These are phyloP conservation scores for Cinnamomum chago DNA, from an alignment of 164 flowering plant genomes.

Conservation along the genomic window DNA sequence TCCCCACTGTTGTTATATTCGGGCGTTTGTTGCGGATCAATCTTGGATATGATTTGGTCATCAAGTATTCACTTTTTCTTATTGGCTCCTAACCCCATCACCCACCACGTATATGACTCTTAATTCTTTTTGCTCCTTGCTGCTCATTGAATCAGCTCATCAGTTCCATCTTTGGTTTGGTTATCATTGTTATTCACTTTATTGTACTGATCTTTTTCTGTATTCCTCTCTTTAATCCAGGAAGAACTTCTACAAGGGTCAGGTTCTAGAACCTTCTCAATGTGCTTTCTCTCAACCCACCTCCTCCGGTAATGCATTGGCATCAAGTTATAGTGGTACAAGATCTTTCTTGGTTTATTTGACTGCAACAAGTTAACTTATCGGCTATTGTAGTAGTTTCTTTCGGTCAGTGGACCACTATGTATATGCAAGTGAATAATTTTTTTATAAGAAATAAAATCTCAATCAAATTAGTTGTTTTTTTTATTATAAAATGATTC, in stretches of 20 bases:
- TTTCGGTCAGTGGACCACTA: neutral
- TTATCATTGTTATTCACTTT: neutral
- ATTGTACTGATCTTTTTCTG: neutral
- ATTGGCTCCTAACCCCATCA: neutral
- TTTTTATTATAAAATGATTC: neutral
- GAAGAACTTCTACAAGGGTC: conserved; percentile 53
- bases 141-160: neutral
- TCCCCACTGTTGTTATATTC: no score
- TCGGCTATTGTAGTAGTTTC: neutral
- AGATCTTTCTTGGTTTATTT: conserved; percentile 55
- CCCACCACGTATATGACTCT: neutral
- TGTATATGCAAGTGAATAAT: neutral
- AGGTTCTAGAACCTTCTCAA: conserved; percentile 43
- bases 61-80: neutral
- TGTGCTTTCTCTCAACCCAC: conserved; percentile 82
- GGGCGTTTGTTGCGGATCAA: no score
- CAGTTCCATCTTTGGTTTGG: neutral
- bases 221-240: conserved; percentile 33
- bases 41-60: neutral
- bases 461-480: no score
- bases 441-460: neutral
- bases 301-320: conserved; percentile 63
- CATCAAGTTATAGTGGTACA: conserved; percentile 44
- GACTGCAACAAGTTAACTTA: neutral
- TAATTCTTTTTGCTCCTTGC: neutral